phyloP scores from a whole-genome alignment of 2,329 filamentous ascomycete species.

The Colletotrichum lini region DNA sequence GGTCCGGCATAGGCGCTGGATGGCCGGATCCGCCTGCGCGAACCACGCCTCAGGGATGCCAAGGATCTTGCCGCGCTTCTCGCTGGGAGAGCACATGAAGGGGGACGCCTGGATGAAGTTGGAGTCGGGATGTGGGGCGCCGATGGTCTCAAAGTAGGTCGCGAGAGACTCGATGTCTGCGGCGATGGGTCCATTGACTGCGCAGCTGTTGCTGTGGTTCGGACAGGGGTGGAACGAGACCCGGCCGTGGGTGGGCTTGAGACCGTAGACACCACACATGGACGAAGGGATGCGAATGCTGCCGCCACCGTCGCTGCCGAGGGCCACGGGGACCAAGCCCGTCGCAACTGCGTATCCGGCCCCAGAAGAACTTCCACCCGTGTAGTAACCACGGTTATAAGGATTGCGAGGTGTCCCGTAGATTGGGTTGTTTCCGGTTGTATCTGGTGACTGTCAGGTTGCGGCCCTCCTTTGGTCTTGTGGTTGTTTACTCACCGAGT shows the following conservation, averaged over 20 bases:
- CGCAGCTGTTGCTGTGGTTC: conserved; percentile 72
- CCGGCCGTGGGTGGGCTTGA: conserved; percentile 80
- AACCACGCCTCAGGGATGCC: conserved; percentile 79
- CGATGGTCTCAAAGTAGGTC: conserved; percentile 75
- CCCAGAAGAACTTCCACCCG: conserved; percentile 83
- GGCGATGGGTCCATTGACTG: conserved; percentile 78
- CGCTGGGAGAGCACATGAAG: conserved; percentile 46
- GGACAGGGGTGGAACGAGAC: conserved; percentile 73
- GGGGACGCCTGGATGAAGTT: conserved; percentile 62
- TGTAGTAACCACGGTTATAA: conserved; percentile 80
- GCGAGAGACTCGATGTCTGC: conserved; percentile 77
- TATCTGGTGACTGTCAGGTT: conserved; percentile 61
- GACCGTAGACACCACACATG: conserved; percentile 81
- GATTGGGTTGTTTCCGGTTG: conserved; percentile 81
- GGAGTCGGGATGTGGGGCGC: conserved; percentile 72
- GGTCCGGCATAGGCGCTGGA: conserved; percentile 58
- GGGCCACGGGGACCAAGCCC: conserved; percentile 79
- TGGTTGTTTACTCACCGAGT: conserved; percentile 64
- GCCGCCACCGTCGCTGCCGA: conserved; percentile 82
- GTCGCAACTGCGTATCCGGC: conserved; percentile 78
- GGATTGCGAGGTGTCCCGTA: conserved; percentile 84
- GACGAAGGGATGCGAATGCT: conserved; percentile 80
- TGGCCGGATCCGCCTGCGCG: conserved; percentile 57
- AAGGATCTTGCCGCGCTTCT: conserved; percentile 62
- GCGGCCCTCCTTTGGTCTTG: not conserved